Percentiles rank a stretch among this genome's conserved stretches.
Evolutionary conservation across 495 filamentous ascomycete species (phyloP).

Genomic region (Cudoniella acicularis): DNA sequence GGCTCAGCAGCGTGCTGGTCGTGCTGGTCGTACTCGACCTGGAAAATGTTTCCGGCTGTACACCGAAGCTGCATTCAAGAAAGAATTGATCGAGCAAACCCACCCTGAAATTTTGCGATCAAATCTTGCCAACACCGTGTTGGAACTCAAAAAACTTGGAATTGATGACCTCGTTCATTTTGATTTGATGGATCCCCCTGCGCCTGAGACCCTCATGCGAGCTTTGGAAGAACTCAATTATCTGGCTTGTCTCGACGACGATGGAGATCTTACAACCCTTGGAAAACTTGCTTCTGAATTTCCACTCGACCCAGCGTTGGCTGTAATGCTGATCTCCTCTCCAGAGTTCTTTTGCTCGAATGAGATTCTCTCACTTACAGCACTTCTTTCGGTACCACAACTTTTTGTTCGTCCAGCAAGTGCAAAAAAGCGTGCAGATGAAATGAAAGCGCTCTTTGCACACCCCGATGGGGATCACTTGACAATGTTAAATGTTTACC

Average conservation of each 20-base stretch:
- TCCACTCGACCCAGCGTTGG: conserved; percentile 89
- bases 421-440: conserved; percentile 87
- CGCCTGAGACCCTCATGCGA: conserved; percentile 97
- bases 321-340: conserved; percentile 96
- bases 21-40: conserved; percentile 95
- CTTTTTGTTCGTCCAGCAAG: conserved; percentile 86
- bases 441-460: conserved; percentile 93
- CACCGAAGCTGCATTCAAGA: conserved; percentile 94
- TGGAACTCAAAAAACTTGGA: conserved; percentile 96
- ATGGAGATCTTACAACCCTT: conserved; percentile 82
- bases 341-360: conserved; percentile 99
- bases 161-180: conserved; percentile 97
- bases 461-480: conserved; percentile 93
- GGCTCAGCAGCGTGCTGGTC: conserved; percentile 96
- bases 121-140: conserved; percentile 88
- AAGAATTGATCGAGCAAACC: conserved; percentile 94
- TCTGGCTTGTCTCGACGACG: conserved; percentile 92
- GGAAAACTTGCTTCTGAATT: conserved; percentile 91
- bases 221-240: conserved; percentile 98
- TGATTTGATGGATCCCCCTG: conserved; percentile 97
- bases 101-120: conserved; percentile 94
- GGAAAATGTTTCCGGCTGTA: conserved; percentile 98
- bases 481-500: conserved; percentile 95
- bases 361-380: conserved; percentile 92
- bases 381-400: conserved; percentile 90